Evolutionary conservation across 805 yeast species (phyloP).

Genomic region (Schwanniomyces sp.): DNA sequence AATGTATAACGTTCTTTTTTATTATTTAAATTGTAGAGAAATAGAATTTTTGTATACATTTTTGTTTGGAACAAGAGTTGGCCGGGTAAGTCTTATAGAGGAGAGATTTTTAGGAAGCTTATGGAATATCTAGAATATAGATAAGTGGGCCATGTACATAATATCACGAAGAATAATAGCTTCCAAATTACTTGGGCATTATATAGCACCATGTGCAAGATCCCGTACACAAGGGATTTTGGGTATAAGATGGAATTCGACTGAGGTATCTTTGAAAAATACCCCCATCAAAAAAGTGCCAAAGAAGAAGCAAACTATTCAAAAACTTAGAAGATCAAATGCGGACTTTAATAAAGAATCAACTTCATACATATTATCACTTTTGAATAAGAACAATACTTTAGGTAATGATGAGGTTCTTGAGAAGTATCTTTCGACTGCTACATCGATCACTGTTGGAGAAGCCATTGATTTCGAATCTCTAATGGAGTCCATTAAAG

Average conservation of each 20-base stretch:
- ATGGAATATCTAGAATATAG: neutral
- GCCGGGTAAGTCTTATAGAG: neutral
- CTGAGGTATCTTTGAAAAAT: neutral
- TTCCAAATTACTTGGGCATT: neutral
- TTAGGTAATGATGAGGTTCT: slow-evolving; percentile 19
- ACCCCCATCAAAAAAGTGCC: neutral
- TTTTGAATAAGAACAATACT: slow-evolving; percentile 19
- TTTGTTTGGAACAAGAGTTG: neutral
- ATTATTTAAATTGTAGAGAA: neutral
- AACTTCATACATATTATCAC: slow-evolving; percentile 21
- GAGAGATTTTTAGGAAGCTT: neutral
- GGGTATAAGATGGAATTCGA: neutral
- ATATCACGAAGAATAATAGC: neutral
- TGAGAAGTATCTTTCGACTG: slow-evolving; percentile 40
- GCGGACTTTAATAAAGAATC: slow-evolving; percentile 22
- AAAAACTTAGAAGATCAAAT: slow-evolving; percentile 25
- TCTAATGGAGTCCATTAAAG: slow-evolving; percentile 24
- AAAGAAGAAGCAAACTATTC: slow-evolving; percentile 26
- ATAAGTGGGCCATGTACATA: neutral
- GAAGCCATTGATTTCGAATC: slow-evolving; percentile 64
- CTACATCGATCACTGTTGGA: slow-evolving; percentile 70
- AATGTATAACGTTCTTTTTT: neutral
- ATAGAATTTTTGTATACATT: too few relatives aligned
- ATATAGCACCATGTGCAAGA: neutral
- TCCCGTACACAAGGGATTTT: neutral